Evolutionary conservation across 179 eudicot species (phyloP).

Genomic region (Spinacia oleracea): DNA sequence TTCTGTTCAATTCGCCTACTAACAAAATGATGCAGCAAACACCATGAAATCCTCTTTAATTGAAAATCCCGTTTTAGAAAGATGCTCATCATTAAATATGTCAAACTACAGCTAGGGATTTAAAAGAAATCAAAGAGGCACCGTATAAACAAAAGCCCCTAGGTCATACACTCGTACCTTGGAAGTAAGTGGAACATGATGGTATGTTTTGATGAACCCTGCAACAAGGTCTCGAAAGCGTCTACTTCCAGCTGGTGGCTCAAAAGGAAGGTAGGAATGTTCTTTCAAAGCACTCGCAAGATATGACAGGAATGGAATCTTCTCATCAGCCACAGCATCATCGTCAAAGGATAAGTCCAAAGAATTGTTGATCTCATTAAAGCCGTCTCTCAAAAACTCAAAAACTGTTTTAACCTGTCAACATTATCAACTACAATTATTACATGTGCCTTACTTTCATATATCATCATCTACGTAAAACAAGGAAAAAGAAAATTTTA

Average conservation of each 20-base stretch:
- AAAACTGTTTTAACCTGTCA: conserved; percentile 86
- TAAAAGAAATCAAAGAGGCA: neutral
- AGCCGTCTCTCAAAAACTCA: conserved; percentile 88
- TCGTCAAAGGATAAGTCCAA: conserved; percentile 88
- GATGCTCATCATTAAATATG: neutral
- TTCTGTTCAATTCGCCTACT: neutral
- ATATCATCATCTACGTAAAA: neutral
- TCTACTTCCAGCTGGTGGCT: conserved; percentile 86
- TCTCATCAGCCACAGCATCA: conserved; percentile 96
- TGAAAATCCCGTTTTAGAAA: neutral
- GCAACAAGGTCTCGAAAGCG: conserved; percentile 85
- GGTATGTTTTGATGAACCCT: conserved; percentile 82
- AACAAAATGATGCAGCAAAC: neutral
- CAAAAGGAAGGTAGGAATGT: conserved; percentile 68
- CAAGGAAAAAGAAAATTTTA: conserved; percentile 20
- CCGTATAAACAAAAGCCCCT: neutral
- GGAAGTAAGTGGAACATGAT: conserved; percentile 74
- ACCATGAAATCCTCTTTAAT: neutral
- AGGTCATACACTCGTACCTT: conserved; percentile 44
- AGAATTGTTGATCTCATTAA: conserved; percentile 83
- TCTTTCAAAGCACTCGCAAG: conserved; percentile 74
- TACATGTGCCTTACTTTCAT: neutral
- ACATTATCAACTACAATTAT: neutral
- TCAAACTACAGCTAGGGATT: neutral
- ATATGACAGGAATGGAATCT: conserved; percentile 92